A percentile compares a stretch with the other conserved stretches of the same genome.
phyloP scores from a whole-genome alignment of 352 stramenopile species.

The Globisporangium okanoganense region DNA sequence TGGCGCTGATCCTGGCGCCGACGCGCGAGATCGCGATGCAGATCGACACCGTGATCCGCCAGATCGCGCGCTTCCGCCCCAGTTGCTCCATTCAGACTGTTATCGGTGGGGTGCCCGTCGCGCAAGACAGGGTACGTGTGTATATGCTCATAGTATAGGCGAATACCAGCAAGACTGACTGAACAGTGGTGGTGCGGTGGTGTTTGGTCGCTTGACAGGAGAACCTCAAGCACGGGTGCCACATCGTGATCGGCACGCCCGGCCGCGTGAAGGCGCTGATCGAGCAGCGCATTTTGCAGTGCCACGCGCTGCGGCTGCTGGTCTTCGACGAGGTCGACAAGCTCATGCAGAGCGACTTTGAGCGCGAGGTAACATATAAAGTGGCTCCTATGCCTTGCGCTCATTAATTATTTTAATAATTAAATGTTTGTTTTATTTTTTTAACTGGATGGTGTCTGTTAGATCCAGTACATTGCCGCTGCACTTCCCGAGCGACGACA shows the following conservation, averaged over 20 bases:
- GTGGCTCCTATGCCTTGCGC: background rate
- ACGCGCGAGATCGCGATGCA: constrained; percentile 77
- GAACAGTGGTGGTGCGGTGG: background rate
- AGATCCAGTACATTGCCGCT: constrained; percentile 61
- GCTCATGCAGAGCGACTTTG: constrained; percentile 60
- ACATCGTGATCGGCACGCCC: constrained; percentile 70
- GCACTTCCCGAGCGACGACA: constrained; percentile 57
- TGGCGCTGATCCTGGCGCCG: constrained; percentile 64
- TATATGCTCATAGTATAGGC: background rate
- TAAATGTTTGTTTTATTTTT: background rate
- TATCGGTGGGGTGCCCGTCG: constrained; percentile 61
- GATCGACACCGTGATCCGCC: constrained; percentile 60
- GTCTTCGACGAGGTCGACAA: constrained; percentile 85
- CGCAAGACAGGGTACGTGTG: constrained; percentile 45
- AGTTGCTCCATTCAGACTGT: constrained; percentile 39
- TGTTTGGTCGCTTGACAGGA: constrained; percentile 1
- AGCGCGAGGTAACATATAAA: constrained; percentile 36
- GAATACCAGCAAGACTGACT: background rate
- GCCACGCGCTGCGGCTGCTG: constrained; percentile 49
- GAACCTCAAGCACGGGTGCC: constrained; percentile 39
- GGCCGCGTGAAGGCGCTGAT: constrained; percentile 71
- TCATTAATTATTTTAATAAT: background rate
- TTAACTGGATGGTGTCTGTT: background rate
- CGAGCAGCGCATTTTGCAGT: constrained; percentile 43
- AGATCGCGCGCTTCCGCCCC: constrained; percentile 40